Conservation (phyloP, 805 yeast genomes). For the Groenewaldozyma salmanticensis region DNA sequence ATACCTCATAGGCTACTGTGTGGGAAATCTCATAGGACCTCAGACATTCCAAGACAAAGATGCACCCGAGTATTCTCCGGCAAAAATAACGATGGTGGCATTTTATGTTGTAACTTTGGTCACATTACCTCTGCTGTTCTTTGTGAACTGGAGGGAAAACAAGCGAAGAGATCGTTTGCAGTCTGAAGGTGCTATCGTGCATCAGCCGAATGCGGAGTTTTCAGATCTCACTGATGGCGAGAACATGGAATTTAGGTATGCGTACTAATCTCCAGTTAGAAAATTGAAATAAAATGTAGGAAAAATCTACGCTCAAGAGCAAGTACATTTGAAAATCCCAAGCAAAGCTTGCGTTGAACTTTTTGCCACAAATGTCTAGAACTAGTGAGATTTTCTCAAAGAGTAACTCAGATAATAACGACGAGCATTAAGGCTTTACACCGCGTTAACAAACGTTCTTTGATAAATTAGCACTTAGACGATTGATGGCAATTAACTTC, state of each 20-base stretch:
- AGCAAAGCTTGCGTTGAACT: too few relatives aligned
- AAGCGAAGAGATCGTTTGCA: conserved; percentile 3
- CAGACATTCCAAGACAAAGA: conserved; percentile 50
- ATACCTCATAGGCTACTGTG: conserved; percentile 52
- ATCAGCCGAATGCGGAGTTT: conserved; percentile 11
- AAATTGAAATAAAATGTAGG: too few relatives aligned
- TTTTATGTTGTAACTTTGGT: conserved; percentile 32
- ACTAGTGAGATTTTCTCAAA: too few relatives aligned
- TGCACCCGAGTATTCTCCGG: conserved; percentile 49
- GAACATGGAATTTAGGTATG: conserved; percentile 33
- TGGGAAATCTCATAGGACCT: conserved; percentile 62
- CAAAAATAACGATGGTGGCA: conserved; percentile 43
- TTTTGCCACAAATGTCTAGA: too few relatives aligned
- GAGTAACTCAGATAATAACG: too few relatives aligned
- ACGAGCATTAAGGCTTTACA: too few relatives aligned
- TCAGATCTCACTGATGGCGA: conserved; percentile 43
- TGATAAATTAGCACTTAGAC: too few relatives aligned
- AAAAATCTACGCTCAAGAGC: too few relatives aligned
- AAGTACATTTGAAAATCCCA: too few relatives aligned
- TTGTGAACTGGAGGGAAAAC: conserved; percentile 3
- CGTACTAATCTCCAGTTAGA: too few relatives aligned
- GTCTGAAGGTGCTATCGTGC: conserved; percentile 3
- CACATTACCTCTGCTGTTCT: background rate
- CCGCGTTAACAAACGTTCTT: too few relatives aligned
- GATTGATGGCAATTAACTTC: too few relatives aligned